phyloP scores from a whole-genome alignment of 1,284 basidiomycete genomes.

The Exobasidium cylindrosporum region DNA sequence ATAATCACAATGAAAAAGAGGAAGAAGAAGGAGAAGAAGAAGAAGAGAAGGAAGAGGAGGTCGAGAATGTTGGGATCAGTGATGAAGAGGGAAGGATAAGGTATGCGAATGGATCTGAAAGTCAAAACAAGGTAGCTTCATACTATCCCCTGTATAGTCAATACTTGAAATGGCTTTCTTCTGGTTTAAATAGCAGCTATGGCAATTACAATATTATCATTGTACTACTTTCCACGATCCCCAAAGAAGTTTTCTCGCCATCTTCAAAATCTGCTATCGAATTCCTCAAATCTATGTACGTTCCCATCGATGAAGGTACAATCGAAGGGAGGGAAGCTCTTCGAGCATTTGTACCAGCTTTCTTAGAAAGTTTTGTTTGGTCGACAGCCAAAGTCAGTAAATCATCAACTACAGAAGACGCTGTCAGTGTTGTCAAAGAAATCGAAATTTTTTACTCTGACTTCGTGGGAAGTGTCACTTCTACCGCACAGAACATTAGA shows the following conservation, averaged over 20 bases:
- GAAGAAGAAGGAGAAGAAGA: constrained; percentile 17
- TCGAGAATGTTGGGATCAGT: constrained; percentile 16
- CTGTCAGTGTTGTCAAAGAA: not conserved
- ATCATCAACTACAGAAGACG: constrained; percentile 8
- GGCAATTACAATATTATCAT: constrained; percentile 75
- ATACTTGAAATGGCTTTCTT: constrained; percentile 6
- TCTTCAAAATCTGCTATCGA: constrained; percentile 55
- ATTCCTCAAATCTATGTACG: constrained; percentile 75
- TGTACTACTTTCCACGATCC: constrained; percentile 74
- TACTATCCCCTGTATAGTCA: not conserved
- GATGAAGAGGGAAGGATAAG: constrained; percentile 9
- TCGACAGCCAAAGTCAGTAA: constrained; percentile 52
- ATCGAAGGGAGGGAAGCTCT: constrained; percentile 57
- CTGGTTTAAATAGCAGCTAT: constrained; percentile 29
- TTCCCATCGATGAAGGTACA: constrained; percentile 67
- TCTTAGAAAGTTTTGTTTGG: constrained; percentile 70
- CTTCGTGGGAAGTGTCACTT: constrained; percentile 10
- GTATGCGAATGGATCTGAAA: constrained; percentile 17
- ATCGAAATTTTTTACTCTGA: constrained; percentile 18
- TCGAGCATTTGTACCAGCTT: constrained; percentile 65
- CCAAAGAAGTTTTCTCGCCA: constrained; percentile 58
- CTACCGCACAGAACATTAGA: not conserved
- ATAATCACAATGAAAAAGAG: constrained; percentile 14
- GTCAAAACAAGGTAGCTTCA: constrained; percentile 6
- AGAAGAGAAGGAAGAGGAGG: constrained; percentile 15